These are phyloP conservation scores for Ceratocystis smalleyi DNA, from an alignment of 2,329 filamentous ascomycete species.

Conservation along the genomic window DNA sequence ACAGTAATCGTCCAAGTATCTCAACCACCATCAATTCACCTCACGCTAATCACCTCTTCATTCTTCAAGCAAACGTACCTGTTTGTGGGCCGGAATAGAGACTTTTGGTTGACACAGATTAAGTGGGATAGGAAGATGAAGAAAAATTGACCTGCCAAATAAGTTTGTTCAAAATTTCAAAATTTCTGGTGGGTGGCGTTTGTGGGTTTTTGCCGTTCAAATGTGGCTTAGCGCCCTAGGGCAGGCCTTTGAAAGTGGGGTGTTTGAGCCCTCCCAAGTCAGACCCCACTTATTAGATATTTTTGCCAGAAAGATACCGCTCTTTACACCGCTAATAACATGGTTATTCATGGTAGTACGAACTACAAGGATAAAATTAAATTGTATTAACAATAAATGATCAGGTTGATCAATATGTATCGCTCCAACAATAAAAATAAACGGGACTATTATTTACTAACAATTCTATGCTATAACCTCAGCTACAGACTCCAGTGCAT, in stretches of 20 bases:
- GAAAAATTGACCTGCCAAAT: slow-evolving; percentile 12
- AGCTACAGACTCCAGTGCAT: slow-evolving; percentile 11
- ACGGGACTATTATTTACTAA: not conserved
- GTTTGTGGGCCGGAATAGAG: slow-evolving; percentile 16
- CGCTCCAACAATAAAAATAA: not conserved
- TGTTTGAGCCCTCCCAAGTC: not conserved
- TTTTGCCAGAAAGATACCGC: not conserved
- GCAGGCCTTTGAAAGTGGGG: slow-evolving; percentile 5
- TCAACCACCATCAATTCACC: not conserved
- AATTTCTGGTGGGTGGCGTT: slow-evolving; percentile 16
- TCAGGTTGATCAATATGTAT: not conserved
- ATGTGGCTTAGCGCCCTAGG: slow-evolving; percentile 15
- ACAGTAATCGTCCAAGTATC: not conserved
- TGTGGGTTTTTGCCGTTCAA: slow-evolving; percentile 11
- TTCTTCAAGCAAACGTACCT: slow-evolving; percentile 12
- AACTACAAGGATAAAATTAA: not conserved
- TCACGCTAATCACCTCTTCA: slow-evolving; percentile 1
- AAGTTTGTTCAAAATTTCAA: slow-evolving; percentile 12
- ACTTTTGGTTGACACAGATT: slow-evolving; percentile 16
- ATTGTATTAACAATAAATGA: not conserved
- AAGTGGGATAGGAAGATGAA: slow-evolving; percentile 12
- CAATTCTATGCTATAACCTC: slow-evolving; percentile 5
- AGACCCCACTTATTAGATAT: not conserved
- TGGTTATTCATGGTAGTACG: not conserved
- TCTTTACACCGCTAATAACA: not conserved